Evolutionary conservation across 805 yeast genomes (phyloP).

Genomic region (Myxozyma vanderwaltii): DNA sequence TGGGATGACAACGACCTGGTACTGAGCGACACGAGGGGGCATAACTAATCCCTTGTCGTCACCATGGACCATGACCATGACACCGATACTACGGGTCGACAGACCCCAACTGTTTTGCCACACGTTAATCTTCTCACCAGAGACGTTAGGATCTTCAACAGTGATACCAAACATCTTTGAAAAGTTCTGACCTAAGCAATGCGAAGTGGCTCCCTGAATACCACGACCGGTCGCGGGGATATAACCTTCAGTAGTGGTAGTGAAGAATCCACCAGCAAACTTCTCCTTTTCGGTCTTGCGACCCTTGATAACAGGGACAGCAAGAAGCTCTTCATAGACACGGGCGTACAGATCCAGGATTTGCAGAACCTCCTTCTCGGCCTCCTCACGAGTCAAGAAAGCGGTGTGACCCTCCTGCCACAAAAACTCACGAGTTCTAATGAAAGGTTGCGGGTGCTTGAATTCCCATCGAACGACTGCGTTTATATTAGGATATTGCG

Average conservation of each 20-base stretch:
- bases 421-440: slow-evolving; percentile 97
- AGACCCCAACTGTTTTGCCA: slow-evolving; percentile 99
- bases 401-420: slow-evolving; percentile 99
- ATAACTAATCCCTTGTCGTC: slow-evolving; percentile 97
- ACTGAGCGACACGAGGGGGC: slow-evolving; percentile 95
- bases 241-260: slow-evolving; percentile 95
- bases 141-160: slow-evolving; percentile 81
- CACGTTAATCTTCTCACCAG: slow-evolving; percentile 85
- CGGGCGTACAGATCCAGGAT: slow-evolving; percentile 84
- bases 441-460: slow-evolving; percentile 98
- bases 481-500: neutral
- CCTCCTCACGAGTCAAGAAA: slow-evolving; percentile 79
- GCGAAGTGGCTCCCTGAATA: slow-evolving; percentile 99
- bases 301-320: slow-evolving; percentile 97
- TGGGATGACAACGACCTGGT: slow-evolving; percentile 90
- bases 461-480: slow-evolving; percentile 98
- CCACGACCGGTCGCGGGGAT: slow-evolving; percentile 99
- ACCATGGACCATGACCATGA: slow-evolving; percentile 98
- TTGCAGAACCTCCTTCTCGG: slow-evolving; percentile 78
- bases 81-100: slow-evolving; percentile 98
- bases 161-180: slow-evolving; percentile 96
- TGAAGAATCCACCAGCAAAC: slow-evolving; percentile 96
- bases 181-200: slow-evolving; percentile 96
- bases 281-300: slow-evolving; percentile 95
- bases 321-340: slow-evolving; percentile 86